phyloP scores from a whole-genome alignment of 768 basidiomycete genomes.

The Porpolomopsis calyptriformis region DNA sequence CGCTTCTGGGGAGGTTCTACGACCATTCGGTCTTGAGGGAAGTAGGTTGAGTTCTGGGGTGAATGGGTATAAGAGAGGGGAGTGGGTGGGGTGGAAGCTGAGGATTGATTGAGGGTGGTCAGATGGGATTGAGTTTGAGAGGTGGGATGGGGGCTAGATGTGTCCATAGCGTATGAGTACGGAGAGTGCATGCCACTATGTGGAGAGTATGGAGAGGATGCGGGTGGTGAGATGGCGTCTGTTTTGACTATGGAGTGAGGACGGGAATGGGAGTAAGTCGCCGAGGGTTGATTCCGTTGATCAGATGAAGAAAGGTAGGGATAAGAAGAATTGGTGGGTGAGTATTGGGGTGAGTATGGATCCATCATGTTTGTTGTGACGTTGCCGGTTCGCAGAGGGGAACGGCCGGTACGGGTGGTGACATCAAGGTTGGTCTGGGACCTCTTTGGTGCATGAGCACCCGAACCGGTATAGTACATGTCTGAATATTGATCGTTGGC shows the following conservation, averaged over 20 bases:
- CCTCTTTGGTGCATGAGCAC: slow-evolving; percentile 43
- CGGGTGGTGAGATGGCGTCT: slow-evolving; percentile 40
- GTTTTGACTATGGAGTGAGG: slow-evolving; percentile 46
- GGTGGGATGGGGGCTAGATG: slow-evolving; percentile 51
- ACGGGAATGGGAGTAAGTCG: slow-evolving; percentile 46
- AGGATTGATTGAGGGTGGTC: slow-evolving; percentile 39
- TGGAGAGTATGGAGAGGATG: slow-evolving; percentile 46
- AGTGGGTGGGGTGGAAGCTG: slow-evolving; percentile 59
- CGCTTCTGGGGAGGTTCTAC: slow-evolving; percentile 57
- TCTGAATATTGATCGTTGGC: slow-evolving; percentile 44
- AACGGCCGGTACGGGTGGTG: slow-evolving; percentile 41
- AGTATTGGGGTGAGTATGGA: slow-evolving; percentile 61
- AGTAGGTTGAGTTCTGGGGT: slow-evolving; percentile 45
- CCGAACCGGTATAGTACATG: slow-evolving; percentile 49
- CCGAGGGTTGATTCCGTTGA: slow-evolving; percentile 26
- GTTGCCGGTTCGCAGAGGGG: slow-evolving; percentile 50
- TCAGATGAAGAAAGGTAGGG: slow-evolving; percentile 36
- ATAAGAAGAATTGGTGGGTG: slow-evolving; percentile 45
- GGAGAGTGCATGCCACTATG: slow-evolving; percentile 34
- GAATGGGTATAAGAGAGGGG: slow-evolving; percentile 58
- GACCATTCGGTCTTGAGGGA: slow-evolving; percentile 60
- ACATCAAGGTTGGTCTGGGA: slow-evolving; percentile 38
- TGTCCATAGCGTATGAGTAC: slow-evolving; percentile 51
- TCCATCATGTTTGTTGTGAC: slow-evolving; percentile 46
- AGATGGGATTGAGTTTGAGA: slow-evolving; percentile 42